These are phyloP conservation scores for Alternaria sp. DNA, from an alignment of 2,329 filamentous ascomycete genomes.

Conservation along the genomic window DNA sequence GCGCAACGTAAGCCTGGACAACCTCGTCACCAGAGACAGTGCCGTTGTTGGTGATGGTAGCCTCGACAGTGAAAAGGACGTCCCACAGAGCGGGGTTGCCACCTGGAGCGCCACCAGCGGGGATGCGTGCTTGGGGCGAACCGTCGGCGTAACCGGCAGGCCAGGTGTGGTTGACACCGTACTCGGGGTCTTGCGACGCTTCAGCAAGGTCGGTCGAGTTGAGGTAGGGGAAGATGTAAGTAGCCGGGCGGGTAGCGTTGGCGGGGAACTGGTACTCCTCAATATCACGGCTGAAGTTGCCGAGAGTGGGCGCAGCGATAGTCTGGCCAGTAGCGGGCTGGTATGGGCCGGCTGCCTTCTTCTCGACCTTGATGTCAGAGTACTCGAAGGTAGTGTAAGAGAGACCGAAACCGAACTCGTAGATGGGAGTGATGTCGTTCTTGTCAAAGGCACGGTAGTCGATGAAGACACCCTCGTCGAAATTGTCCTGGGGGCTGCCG, in stretches of 20 bases:
- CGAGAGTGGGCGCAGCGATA: constrained; percentile 68
- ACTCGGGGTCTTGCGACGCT: constrained; percentile 66
- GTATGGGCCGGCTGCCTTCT: constrained; percentile 62
- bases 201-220: constrained; percentile 67
- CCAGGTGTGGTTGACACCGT: constrained; percentile 67
- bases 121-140: constrained; percentile 64
- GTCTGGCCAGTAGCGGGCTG: constrained; percentile 69
- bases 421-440: constrained; percentile 71
- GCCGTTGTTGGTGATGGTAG: constrained; percentile 77
- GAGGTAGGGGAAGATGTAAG: constrained; percentile 76
- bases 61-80: constrained; percentile 71
- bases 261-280: constrained; percentile 74
- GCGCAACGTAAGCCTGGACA: constrained; percentile 77
- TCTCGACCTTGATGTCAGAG: constrained; percentile 69
- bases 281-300: constrained; percentile 68
- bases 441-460: constrained; percentile 81
- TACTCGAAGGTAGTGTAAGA: constrained; percentile 83
- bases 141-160: constrained; percentile 66
- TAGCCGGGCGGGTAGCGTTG: constrained; percentile 60
- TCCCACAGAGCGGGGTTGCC: constrained; percentile 73
- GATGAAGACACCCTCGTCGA: constrained; percentile 80
- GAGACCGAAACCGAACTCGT: constrained; percentile 82
- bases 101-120: constrained; percentile 70
- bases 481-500: constrained; percentile 74
- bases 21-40: constrained; percentile 72